Conservation (phyloP, 2,329 filamentous ascomycete genomes). For the Neoarthrinium moseri region DNA sequence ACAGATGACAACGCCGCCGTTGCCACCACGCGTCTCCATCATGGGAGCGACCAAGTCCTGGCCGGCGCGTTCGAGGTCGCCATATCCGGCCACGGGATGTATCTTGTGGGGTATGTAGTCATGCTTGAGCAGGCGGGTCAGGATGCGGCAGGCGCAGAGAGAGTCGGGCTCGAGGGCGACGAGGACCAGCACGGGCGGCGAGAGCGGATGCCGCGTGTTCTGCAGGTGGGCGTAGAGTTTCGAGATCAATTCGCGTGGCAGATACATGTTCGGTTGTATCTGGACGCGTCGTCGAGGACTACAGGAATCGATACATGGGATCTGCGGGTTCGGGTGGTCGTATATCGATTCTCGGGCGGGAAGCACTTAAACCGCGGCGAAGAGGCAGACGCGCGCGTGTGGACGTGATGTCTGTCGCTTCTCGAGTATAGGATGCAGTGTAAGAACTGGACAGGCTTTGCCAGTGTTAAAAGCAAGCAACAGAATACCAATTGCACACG, state of each 20-base stretch:
- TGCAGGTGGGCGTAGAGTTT: constrained; percentile 91
- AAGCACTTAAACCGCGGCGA: neutral
- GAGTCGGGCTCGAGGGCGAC: constrained; percentile 94
- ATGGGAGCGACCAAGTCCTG: constrained; percentile 78
- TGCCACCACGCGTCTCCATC: constrained; percentile 81
- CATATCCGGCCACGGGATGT: constrained; percentile 90
- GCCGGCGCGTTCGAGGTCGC: constrained; percentile 78
- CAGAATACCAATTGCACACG: neutral
- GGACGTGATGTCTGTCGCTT: too few species aligned
- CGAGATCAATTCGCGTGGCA: constrained; percentile 83
- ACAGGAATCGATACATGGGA: constrained; percentile 31
- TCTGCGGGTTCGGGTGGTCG: constrained; percentile 8
- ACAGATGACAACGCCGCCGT: constrained; percentile 86
- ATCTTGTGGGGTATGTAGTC: constrained; percentile 99
- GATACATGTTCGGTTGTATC: constrained; percentile 70
- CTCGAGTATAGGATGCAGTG: neutral
- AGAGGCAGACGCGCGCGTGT: neutral
- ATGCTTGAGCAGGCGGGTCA: constrained; percentile 89
- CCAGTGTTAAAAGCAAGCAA: neutral
- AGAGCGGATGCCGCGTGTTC: constrained; percentile 82
- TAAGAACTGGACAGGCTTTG: neutral
- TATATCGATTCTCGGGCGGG: too few species aligned
- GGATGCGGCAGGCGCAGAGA: constrained; percentile 90
- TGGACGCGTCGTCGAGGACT: constrained; percentile 29
- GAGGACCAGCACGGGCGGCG: constrained; percentile 86